Evolutionary conservation across 805 yeast genomes (phyloP), one percentile per base, ranked within the genome.

Genomic region (Pichia eremophila): DNA sequence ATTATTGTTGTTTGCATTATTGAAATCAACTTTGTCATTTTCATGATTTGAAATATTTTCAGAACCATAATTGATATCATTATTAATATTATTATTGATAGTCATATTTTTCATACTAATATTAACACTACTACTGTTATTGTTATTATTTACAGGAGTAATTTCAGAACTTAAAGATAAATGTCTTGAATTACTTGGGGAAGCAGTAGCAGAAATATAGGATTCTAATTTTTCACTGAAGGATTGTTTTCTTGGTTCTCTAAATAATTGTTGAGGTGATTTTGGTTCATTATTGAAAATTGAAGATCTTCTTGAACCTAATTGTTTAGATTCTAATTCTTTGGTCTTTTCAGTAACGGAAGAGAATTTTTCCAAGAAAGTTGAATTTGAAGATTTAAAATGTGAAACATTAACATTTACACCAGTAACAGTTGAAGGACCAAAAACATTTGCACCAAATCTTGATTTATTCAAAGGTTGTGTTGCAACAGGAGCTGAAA

Each of bases 261-360:
- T 51, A 41, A 58, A 61, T 11, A 46, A 56, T 37, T 57, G 55
- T 51, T 51, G 63, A 28, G 67, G 65, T 12, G 66, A 57, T 18
- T 52, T 54, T 7, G 64, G 59, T 36, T 61, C 59, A 38, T 64
- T 68, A 19, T 62, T 63, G 49, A 73, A 65, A 54, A 75, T 71
- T 47, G 81, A 75, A 1, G 82, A 70, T 64, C 83, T 71, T 63
- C 83, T 71, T 5, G 73, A 66, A n/a, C 63, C 61, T 15, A 66
- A 25, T n/a, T 34, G 41, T 15, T 46, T 52, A 17, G 53, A 48
- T 54, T 81, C 86, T 41, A 80, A 69, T 54, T 81, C 88, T 56
- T 83, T 69, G 0, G 88, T 81, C 43, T 83, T 82, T 48, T 81
- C 86, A 8, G 84, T 82, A 17, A 81, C 82, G 2, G 78, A 68